These are phyloP conservation scores for Dendrobium chrysotoxum DNA, from an alignment of 106 monocot genomes.

Conservation along the genomic window DNA sequence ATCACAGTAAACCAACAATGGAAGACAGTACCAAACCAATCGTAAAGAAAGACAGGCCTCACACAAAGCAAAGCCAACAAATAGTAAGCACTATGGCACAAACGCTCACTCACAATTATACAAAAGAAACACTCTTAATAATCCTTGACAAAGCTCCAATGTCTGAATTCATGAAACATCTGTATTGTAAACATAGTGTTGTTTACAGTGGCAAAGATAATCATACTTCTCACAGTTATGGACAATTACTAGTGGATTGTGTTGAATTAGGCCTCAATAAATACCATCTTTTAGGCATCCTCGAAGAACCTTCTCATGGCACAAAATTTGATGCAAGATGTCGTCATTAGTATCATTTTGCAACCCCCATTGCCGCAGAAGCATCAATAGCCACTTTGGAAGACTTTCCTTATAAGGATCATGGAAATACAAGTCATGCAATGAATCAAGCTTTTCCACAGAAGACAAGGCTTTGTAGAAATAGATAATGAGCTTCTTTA, in stretches of 20 bases:
- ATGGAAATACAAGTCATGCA: background rate
- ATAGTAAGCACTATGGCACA: too few species aligned
- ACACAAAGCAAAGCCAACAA: too few species aligned
- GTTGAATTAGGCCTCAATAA: conserved; percentile 23
- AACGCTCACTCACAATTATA: too few species aligned
- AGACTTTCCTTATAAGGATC: background rate
- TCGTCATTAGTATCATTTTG: background rate
- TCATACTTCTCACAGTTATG: background rate
- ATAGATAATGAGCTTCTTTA: background rate
- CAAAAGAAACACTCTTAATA: too few species aligned
- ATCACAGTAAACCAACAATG: too few species aligned
- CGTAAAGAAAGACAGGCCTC: too few species aligned
- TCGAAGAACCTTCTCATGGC: background rate
- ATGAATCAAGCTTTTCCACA: background rate
- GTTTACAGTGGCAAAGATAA: conserved; percentile 23
- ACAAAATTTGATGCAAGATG: background rate
- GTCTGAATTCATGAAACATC: background rate
- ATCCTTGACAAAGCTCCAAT: too few species aligned
- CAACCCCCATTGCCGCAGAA: background rate
- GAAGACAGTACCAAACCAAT: too few species aligned
- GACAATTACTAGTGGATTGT: conserved; percentile 14
- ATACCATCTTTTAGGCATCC: conserved; percentile 3
- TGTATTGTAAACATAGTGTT: conserved; percentile 18
- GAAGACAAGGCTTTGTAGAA: background rate
- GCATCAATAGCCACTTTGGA: conserved; percentile 12